phyloP scores from a whole-genome alignment of 1,284 basidiomycete genomes.

The Rhodotorula sp. region DNA sequence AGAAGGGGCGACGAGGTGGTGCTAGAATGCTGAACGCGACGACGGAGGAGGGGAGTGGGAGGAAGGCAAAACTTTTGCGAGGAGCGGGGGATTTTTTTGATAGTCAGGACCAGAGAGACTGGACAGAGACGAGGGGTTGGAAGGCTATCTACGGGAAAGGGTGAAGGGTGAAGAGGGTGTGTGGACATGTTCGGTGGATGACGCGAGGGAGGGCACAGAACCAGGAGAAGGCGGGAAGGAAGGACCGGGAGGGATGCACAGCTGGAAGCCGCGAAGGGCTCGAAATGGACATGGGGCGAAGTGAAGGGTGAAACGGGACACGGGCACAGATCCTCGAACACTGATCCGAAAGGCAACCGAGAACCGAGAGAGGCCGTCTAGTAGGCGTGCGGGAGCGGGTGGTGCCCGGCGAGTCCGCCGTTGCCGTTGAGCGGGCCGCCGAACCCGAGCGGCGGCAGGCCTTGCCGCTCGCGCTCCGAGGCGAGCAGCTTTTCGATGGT shows the following conservation, averaged over 20 bases:
- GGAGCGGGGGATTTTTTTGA: not conserved
- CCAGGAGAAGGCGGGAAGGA: too few relatives aligned
- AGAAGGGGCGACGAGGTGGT: not conserved
- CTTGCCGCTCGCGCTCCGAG: constrained; percentile 21
- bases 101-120: not conserved
- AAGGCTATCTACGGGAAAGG: not conserved
- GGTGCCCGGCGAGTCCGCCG: not conserved
- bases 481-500: constrained; percentile 54
- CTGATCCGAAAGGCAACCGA: not conserved
- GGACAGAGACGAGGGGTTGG: not conserved
- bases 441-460: constrained; percentile 11
- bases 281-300: too few relatives aligned
- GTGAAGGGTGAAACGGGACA: too few relatives aligned
- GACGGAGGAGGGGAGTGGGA: not conserved
- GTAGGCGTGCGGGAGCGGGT: not conserved
- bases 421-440: not conserved
- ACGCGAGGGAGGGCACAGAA: not conserved
- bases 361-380: too few relatives aligned
- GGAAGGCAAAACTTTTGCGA: not conserved
- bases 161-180: not conserved
- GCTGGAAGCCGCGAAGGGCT: too few relatives aligned
- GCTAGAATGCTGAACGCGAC: too few relatives aligned
- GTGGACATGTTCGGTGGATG: not conserved
- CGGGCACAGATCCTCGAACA: not conserved
- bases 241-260: too few relatives aligned